A percentile compares a stretch with the other conserved stretches of the same genome.
Evolutionary conservation across 2,329 filamentous ascomycete genomes (phyloP).

Genomic region (Reticulascus tulasneorum): DNA sequence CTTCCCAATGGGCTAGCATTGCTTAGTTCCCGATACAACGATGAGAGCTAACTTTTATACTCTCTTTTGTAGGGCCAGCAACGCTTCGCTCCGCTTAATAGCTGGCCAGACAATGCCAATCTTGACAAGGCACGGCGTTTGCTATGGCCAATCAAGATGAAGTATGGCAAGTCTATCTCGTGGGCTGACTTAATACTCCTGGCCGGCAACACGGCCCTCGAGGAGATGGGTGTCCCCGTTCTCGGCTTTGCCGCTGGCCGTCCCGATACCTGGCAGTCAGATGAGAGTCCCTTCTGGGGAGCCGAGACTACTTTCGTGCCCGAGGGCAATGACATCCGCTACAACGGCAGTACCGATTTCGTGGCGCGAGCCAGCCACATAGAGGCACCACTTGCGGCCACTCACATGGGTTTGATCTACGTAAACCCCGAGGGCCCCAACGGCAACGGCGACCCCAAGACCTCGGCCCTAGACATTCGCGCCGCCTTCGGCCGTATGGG

Average conservation of each 20-base stretch:
- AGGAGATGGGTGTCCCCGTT: slow-evolving; percentile 71
- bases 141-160: slow-evolving; percentile 71
- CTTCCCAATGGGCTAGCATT: neutral
- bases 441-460: slow-evolving; percentile 64
- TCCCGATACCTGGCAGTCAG: slow-evolving; percentile 68
- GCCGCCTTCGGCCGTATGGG: slow-evolving; percentile 74
- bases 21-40: slow-evolving; percentile 1
- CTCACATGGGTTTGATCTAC: slow-evolving; percentile 77
- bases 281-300: slow-evolving; percentile 76
- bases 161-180: slow-evolving; percentile 79
- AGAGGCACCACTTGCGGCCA: slow-evolving; percentile 63
- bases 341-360: slow-evolving; percentile 33
- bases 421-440: slow-evolving; percentile 78
- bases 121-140: slow-evolving; percentile 78
- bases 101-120: slow-evolving; percentile 75
- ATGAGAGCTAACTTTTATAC: slow-evolving; percentile 8
- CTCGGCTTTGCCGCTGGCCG: slow-evolving; percentile 73
- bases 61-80: slow-evolving; percentile 56
- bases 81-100: slow-evolving; percentile 76
- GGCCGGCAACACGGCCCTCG: slow-evolving; percentile 71
- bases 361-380: slow-evolving; percentile 30
- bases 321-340: slow-evolving; percentile 66
- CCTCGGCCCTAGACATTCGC: slow-evolving; percentile 68
- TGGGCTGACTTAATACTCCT: slow-evolving; percentile 73
- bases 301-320: slow-evolving; percentile 65